These are phyloP conservation scores for Leavenworthia alabamica DNA, from an alignment of 345 rosid species.

Conservation along the genomic window DNA sequence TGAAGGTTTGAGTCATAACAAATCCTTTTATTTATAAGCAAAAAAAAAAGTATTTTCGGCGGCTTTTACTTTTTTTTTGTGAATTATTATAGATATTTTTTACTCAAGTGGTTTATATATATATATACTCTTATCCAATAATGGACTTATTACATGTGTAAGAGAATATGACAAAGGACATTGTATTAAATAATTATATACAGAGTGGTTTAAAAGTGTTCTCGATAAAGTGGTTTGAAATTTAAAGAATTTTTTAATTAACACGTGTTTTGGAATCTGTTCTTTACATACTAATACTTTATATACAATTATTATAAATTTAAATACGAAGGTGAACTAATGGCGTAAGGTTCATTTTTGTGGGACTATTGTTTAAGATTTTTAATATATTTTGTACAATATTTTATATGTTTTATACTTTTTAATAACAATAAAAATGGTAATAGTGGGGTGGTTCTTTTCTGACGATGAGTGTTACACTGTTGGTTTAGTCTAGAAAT, in stretches of 20 bases:
- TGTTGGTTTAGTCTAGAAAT: too few relatives aligned
- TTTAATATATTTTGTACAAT: too few relatives aligned
- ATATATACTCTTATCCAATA: not conserved
- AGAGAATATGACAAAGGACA: not conserved
- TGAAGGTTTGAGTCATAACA: not conserved
- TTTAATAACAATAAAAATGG: too few relatives aligned
- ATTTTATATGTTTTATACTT: too few relatives aligned
- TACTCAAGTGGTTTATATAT: not conserved
- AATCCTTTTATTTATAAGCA: constrained; percentile 9
- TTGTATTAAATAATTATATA: not conserved
- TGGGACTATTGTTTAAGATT: too few relatives aligned
- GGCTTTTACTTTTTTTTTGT: not conserved
- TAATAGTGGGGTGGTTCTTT: too few relatives aligned
- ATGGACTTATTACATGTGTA: not conserved
- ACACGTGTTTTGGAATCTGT: not conserved
- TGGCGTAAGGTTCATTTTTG: too few relatives aligned
- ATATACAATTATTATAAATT: too few relatives aligned
- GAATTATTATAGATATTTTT: not conserved
- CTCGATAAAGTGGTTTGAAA: not conserved
- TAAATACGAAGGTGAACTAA: too few relatives aligned
- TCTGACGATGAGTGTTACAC: too few relatives aligned
- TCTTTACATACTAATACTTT: too few relatives aligned
- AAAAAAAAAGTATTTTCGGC: not conserved
- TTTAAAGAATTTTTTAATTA: not conserved
- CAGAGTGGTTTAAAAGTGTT: not conserved